Conservation (phyloP, 2,329 filamentous ascomycete species). For the Penicillium sp. region DNA sequence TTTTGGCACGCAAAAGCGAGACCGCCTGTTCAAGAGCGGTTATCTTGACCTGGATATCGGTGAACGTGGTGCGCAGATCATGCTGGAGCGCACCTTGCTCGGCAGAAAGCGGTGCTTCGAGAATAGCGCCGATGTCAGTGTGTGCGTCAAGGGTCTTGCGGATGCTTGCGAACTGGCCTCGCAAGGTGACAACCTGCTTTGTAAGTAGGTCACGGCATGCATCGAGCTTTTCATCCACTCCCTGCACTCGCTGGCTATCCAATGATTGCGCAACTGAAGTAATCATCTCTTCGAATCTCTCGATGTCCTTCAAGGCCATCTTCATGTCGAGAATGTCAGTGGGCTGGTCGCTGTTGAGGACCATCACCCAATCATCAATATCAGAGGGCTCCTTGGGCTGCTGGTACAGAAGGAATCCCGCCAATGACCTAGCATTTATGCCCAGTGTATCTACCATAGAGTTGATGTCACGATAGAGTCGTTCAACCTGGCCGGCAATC, state of each 20-base stretch:
- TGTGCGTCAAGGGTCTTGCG: constrained; percentile 70
- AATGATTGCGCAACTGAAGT: constrained; percentile 65
- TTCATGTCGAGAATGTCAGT: constrained; percentile 67
- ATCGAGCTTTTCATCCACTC: constrained; percentile 66
- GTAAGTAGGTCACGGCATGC: constrained; percentile 64
- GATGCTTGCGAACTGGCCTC: constrained; percentile 73
- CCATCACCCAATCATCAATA: constrained; percentile 48
- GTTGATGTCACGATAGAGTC: constrained; percentile 52
- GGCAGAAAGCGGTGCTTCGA: constrained; percentile 72
- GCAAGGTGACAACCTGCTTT: constrained; percentile 68
- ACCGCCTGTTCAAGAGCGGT: constrained; percentile 77
- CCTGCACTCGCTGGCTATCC: constrained; percentile 65
- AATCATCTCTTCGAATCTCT: constrained; percentile 64
- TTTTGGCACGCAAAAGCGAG: constrained; percentile 72
- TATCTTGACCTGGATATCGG: constrained; percentile 69
- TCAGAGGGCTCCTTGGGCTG: constrained; percentile 46
- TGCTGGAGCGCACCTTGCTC: constrained; percentile 82
- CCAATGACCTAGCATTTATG: constrained; percentile 70
- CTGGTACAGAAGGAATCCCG: constrained; percentile 54
- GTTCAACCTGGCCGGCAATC: constrained; percentile 50
- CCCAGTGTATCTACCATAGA: constrained; percentile 93
- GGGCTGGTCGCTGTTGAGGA: constrained; percentile 50
- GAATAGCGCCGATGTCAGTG: constrained; percentile 66
- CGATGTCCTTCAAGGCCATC: constrained; percentile 75
- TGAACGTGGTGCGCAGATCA: constrained; percentile 74